Base-by-base conservation (phyloP, 1,284 basidiomycete genomes). In the Sanguinoderma infundibulare region DNA sequence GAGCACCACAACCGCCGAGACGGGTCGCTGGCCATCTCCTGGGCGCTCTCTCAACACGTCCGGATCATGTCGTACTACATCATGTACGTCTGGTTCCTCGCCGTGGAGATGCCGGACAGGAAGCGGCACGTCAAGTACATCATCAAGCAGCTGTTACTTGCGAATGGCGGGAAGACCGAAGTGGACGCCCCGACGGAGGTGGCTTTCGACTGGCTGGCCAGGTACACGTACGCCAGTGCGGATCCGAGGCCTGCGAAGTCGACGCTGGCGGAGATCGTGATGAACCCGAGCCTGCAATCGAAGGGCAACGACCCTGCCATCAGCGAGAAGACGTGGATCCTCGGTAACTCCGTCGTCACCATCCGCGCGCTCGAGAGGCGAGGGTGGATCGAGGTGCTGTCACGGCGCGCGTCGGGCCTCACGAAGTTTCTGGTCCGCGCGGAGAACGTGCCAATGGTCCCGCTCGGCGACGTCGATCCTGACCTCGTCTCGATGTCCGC, bases 201-300 rank as follows among this genome's bases (percentile, higher is more conserved):
- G 24, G 98, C 95, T 74, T 97, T 99, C 72, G 98, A 99, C 75
- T 99, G 97, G 93, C 83, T 99, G 7, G 93, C 95, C 20, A 85
- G 98, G 17, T 98, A 98, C 74, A 92, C 97, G 0, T 98, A 97
- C 72, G 94, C 92, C 24, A 96, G 93, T 68, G 95, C 95, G 14
- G 95, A 98, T 71, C 94, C 97, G 0, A 88, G 94, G 53, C 95
- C 96, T 0, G 87, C 93, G 1, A 84, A 83, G 42, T 96, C 94
- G 1, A 84, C 92, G 64, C 82, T 98, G 61, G 87, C 85, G 68
- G 90, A 95, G 47, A 84, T 91, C 51, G 77, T 91, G 39, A 86
- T 86, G 82, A 86, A 84, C 60, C 80, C 87, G 0, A 69, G 55
- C 6, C 66, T 71, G 3, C 68, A 73, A 12, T 67, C 69, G 14